A percentile compares a stretch with the other conserved stretches of the same genome.
Evolutionary conservation across 2,329 filamentous ascomycete genomes (phyloP).

Genomic region (Colletotrichum liriopes): DNA sequence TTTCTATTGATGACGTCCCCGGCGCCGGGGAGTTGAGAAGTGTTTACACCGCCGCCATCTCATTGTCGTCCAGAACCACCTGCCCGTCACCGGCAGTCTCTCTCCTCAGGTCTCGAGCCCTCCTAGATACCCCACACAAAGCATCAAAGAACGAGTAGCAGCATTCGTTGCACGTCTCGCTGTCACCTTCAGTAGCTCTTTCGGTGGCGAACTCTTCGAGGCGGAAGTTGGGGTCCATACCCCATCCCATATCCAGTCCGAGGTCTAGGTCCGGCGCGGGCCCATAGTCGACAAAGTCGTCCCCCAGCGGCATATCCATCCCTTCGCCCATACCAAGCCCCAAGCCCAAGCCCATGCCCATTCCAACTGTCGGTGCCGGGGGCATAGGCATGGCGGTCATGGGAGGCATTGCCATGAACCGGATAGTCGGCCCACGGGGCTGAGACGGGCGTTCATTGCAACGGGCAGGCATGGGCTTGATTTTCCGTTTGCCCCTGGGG

Average conservation of each 20-base stretch:
- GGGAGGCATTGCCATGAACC: conserved; percentile 31
- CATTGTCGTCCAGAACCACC: conserved; percentile 14
- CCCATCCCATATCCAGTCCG: conserved; percentile 29
- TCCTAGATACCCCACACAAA: conserved; percentile 21
- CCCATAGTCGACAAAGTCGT: conserved; percentile 40
- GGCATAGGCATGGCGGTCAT: conserved; percentile 26
- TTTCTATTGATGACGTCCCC: background rate
- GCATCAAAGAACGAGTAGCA: conserved; percentile 29
- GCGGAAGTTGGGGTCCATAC: conserved; percentile 10
- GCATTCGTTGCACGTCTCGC: conserved; percentile 24
- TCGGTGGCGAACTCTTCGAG: conserved; percentile 13
- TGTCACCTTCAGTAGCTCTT: conserved; percentile 8
- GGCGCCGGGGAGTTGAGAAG: too few relatives aligned
- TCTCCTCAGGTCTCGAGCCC: conserved; percentile 15
- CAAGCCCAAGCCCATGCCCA: conserved; percentile 5
- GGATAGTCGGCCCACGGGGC: background rate
- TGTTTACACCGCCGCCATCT: conserved; percentile 32
- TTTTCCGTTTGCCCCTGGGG: background rate
- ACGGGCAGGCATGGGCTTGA: background rate
- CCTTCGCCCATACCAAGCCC: background rate
- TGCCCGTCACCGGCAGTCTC: conserved; percentile 3
- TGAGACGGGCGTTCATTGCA: background rate
- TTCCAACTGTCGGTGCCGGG: conserved; percentile 18
- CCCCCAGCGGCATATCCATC: conserved; percentile 2
- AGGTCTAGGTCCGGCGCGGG: conserved; percentile 31